phyloP scores from a whole-genome alignment of 495 filamentous ascomycete genomes.

The Letharia lupina region DNA sequence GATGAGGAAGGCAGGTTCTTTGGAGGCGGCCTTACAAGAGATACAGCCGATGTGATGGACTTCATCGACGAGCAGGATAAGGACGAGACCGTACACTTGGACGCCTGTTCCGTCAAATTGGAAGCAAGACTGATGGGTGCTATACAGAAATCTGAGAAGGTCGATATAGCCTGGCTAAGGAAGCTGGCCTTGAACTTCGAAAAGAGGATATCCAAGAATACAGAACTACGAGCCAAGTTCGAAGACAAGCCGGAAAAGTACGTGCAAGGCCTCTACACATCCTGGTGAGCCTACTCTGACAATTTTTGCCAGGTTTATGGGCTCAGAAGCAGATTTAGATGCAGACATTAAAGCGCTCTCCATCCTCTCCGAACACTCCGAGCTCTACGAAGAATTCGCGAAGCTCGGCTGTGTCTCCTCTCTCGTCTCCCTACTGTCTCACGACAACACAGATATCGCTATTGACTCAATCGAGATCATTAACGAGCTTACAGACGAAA shows the following conservation, averaged over 20 bases:
- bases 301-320: slow-evolving; percentile 51
- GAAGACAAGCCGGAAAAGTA: slow-evolving; percentile 79
- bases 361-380: slow-evolving; percentile 78
- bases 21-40: slow-evolving; percentile 75
- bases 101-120: background rate
- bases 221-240: slow-evolving; percentile 82
- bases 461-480: slow-evolving; percentile 88
- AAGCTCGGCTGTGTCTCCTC: slow-evolving; percentile 67
- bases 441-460: slow-evolving; percentile 96
- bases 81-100: slow-evolving; percentile 39
- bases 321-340: slow-evolving; percentile 85
- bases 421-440: slow-evolving; percentile 72
- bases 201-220: slow-evolving; percentile 82
- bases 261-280: slow-evolving; percentile 33
- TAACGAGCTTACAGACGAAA: slow-evolving; percentile 87
- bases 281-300: slow-evolving; percentile 18
- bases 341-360: slow-evolving; percentile 80
- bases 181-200: slow-evolving; percentile 79
- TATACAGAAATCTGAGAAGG: slow-evolving; percentile 55
- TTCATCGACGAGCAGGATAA: slow-evolving; percentile 67
- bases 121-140: slow-evolving; percentile 5
- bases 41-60: slow-evolving; percentile 79
- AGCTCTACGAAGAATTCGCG: slow-evolving; percentile 76
- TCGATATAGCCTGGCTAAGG: slow-evolving; percentile 76
- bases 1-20: slow-evolving; percentile 95